A percentile compares a stretch with the other conserved stretches of the same genome.
Conservation (phyloP, 768 basidiomycete species). For the Leccinum fibrillosum region DNA sequence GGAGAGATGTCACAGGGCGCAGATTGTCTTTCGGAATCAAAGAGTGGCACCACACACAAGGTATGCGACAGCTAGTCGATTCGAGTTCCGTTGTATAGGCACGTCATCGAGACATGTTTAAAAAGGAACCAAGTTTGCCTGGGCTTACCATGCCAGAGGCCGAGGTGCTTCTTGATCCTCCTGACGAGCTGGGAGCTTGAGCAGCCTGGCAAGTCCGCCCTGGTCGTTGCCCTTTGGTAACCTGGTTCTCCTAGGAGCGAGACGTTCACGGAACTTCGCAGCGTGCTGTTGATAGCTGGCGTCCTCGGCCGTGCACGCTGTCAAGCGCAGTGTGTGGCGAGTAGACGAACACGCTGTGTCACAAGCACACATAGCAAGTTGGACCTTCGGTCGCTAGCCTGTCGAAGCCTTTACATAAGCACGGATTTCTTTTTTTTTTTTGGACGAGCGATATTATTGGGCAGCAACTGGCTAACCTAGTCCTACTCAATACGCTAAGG, state of each 20-base stretch:
- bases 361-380: slow-evolving; percentile 26
- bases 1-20: slow-evolving; percentile 10
- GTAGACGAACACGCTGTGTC: slow-evolving; percentile 84
- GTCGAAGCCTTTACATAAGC: no score
- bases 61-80: background rate
- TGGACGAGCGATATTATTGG: no score
- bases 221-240: slow-evolving; percentile 38
- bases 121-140: slow-evolving; percentile 9
- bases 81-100: background rate
- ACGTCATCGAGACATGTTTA: slow-evolving; percentile 12
- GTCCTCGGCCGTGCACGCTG: slow-evolving; percentile 53
- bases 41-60: background rate
- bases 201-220: slow-evolving; percentile 67
- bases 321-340: slow-evolving; percentile 89
- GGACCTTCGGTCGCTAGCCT: no score
- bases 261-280: slow-evolving; percentile 24
- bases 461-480: no score
- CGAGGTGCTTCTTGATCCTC: slow-evolving; percentile 69
- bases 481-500: no score
- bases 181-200: slow-evolving; percentile 58
- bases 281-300: slow-evolving; percentile 14
- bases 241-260: slow-evolving; percentile 32
- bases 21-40: slow-evolving; percentile 20
- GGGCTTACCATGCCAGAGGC: slow-evolving; percentile 51
- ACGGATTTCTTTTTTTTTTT: no score